Conservation (phyloP, 352 stramenopile genomes). For the Saprolegnia diclina region DNA sequence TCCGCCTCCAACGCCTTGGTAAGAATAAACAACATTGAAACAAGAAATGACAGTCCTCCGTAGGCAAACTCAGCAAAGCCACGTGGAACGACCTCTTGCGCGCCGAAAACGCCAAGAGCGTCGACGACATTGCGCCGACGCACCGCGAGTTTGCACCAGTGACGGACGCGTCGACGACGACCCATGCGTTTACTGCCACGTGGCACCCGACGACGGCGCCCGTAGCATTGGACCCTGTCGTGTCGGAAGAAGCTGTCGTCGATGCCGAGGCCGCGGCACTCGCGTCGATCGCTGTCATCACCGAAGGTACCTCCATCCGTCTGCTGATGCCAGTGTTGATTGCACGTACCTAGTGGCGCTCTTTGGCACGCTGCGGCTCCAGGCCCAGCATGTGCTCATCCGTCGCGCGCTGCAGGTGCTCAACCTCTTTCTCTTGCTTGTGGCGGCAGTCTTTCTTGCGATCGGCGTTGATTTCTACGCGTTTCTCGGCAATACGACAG, state of each 20-base stretch:
- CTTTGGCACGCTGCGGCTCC: slow-evolving; percentile 23
- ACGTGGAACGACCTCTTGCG: slow-evolving; percentile 25
- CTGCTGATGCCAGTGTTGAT: background rate
- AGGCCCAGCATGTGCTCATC: slow-evolving; percentile 12
- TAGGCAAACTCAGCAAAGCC: slow-evolving; percentile 22
- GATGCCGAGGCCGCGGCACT: background rate
- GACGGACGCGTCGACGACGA: background rate
- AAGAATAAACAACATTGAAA: background rate
- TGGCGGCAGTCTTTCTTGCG: slow-evolving; percentile 20
- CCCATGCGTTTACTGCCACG: slow-evolving; percentile 18
- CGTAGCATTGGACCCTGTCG: background rate
- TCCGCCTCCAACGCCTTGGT: slow-evolving; percentile 22
- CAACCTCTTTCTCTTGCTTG: slow-evolving; percentile 21
- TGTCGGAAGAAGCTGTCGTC: background rate
- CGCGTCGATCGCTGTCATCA: background rate
- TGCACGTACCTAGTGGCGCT: slow-evolving; percentile 13
- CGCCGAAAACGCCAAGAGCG: background rate
- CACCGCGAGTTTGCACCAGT: background rate
- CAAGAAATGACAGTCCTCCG: background rate
- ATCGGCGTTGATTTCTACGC: slow-evolving; percentile 46
- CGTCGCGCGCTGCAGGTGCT: slow-evolving; percentile 15
- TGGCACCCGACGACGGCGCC: slow-evolving; percentile 5
- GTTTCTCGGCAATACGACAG: slow-evolving; percentile 49
- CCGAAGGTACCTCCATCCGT: slow-evolving; percentile 4
- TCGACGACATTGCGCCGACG: slow-evolving; percentile 4